These are phyloP conservation scores for Phallus indusiatus DNA, from an alignment of 768 basidiomycete genomes.

Conservation along the genomic window DNA sequence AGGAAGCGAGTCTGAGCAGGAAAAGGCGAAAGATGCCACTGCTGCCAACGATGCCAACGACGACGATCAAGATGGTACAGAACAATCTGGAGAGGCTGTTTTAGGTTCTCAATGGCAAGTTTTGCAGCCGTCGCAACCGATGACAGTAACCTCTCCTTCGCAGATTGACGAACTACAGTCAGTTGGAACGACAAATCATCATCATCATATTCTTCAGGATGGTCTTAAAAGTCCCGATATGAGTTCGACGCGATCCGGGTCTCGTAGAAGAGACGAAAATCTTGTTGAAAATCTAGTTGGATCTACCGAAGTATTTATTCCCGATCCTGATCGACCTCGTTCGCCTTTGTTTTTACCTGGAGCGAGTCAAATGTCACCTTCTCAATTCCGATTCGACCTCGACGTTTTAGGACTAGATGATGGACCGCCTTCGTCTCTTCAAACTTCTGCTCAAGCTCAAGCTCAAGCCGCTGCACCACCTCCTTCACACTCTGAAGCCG, in stretches of 20 bases:
- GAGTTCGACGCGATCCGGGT: not conserved
- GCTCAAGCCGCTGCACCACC: not conserved
- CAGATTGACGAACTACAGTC: not conserved
- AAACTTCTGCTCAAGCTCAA: not conserved
- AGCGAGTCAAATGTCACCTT: conserved; percentile 3
- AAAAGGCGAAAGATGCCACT: not conserved
- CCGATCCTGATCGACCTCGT: not conserved
- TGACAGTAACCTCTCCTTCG: not conserved
- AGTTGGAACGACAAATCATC: not conserved
- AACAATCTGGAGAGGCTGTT: not conserved
- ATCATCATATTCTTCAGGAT: too few relatives aligned
- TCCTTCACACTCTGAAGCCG: not conserved
- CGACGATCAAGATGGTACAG: not conserved
- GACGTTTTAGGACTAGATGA: not conserved
- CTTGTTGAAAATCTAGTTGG: conserved; percentile 3
- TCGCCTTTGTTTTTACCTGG: conserved; percentile 2
- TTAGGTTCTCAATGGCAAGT: not conserved
- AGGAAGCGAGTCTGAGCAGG: not conserved
- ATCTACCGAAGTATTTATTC: not conserved
- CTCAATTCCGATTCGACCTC: not conserved
- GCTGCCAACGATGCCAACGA: too few relatives aligned
- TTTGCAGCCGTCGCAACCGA: not conserved
- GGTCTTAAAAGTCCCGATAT: not conserved
- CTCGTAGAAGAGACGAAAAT: conserved; percentile 1
- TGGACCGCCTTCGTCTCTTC: not conserved